Conservation (phyloP, 2,329 filamentous ascomycete genomes). For the Colletotrichum graminicola region DNA sequence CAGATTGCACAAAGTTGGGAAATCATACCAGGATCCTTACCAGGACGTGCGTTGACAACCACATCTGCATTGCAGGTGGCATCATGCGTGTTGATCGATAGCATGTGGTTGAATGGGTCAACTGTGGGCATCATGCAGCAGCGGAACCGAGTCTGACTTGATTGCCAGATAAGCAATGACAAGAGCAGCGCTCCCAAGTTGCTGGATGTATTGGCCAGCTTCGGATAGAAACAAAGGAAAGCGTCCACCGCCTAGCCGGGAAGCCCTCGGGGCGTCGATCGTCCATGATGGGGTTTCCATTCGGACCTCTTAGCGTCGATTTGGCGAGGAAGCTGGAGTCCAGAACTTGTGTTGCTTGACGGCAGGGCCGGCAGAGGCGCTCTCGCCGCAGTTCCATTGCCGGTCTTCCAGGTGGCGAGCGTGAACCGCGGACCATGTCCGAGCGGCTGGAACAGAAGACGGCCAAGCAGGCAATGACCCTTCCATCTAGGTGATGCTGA, state of each 20-base stretch:
- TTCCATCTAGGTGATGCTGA: not conserved
- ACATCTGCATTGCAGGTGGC: conserved; percentile 10
- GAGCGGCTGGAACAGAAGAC: conserved; percentile 21
- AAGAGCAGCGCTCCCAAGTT: conserved; percentile 9
- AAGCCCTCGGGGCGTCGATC: conserved; percentile 19
- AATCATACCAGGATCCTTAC: not conserved
- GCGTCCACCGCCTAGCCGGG: conserved; percentile 19
- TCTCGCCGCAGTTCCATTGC: conserved; percentile 8
- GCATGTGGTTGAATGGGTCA: conserved; percentile 3
- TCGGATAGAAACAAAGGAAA: conserved; percentile 25
- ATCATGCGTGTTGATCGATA: conserved; percentile 6
- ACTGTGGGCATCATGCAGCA: not conserved
- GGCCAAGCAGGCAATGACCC: not conserved
- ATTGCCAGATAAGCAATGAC: conserved; percentile 12
- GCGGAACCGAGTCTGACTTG: not conserved
- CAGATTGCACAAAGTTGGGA: not conserved
- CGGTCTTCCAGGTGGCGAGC: conserved; percentile 25
- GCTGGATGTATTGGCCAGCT: conserved; percentile 10
- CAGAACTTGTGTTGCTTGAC: not conserved
- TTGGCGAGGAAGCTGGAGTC: not conserved
- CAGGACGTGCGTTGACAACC: conserved; percentile 12
- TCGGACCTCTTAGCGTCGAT: conserved; percentile 11
- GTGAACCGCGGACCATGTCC: conserved; percentile 9
- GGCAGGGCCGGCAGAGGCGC: conserved; percentile 19
- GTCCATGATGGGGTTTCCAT: not conserved